These are phyloP conservation scores for Verticillium isaacii DNA, from an alignment of 2,329 filamentous ascomycete genomes.

Conservation along the genomic window DNA sequence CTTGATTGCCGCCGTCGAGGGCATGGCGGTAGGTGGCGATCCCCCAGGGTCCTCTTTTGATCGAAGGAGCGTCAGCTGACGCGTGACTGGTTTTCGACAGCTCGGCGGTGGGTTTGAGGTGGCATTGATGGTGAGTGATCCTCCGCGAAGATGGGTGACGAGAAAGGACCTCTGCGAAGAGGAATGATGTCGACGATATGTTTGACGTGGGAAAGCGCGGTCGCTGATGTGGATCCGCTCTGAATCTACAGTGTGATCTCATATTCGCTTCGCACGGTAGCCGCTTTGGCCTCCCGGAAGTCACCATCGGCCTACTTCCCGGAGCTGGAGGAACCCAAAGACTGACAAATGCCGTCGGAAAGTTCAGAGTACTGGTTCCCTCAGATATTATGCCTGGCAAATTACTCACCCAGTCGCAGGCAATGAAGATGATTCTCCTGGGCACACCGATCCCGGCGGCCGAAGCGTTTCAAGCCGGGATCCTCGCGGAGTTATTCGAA, in stretches of 20 bases:
- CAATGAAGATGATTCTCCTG: slow-evolving; percentile 23
- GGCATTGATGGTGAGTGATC: slow-evolving; percentile 31
- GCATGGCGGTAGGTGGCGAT: slow-evolving; percentile 38
- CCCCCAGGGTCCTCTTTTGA: neutral
- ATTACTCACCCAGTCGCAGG: slow-evolving; percentile 9
- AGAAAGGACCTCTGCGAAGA: slow-evolving; percentile 3
- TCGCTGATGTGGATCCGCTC: neutral
- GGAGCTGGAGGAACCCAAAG: slow-evolving; percentile 33
- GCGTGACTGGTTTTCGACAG: slow-evolving; percentile 10
- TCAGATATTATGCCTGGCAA: neutral
- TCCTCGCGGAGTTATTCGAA: slow-evolving; percentile 21
- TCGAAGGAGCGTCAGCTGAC: neutral
- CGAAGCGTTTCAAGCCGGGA: slow-evolving; percentile 19
- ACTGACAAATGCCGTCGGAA: slow-evolving; percentile 30
- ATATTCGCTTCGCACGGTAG: slow-evolving; percentile 26
- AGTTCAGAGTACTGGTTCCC: slow-evolving; percentile 26
- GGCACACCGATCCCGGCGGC: slow-evolving; percentile 19
- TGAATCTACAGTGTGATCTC: slow-evolving; percentile 25
- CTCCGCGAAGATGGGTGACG: neutral
- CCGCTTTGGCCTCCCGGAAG: slow-evolving; percentile 31
- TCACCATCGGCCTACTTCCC: slow-evolving; percentile 30
- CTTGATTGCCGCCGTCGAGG: slow-evolving; percentile 41
- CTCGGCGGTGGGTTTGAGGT: slow-evolving; percentile 46
- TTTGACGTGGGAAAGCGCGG: neutral
- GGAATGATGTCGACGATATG: neutral